Evolutionary conservation across 2,329 filamentous ascomycete genomes (phyloP), one percentile per base, ranked within the genome.

Genomic region (Aspergillus fumigatiaffinis): DNA sequence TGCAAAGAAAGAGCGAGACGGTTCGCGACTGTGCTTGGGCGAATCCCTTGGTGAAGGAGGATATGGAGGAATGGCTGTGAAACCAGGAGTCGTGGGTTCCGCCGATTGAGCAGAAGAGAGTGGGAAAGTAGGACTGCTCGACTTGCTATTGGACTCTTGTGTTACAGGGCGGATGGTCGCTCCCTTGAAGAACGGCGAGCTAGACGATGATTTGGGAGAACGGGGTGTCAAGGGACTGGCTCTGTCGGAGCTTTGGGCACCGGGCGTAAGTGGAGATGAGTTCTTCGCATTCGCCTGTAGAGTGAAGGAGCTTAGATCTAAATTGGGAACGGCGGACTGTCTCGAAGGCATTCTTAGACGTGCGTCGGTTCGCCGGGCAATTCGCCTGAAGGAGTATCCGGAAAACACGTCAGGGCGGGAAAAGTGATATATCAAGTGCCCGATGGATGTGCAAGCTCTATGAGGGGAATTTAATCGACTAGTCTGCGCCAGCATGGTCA

Each of bases 1-100:
- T 12, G 76, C 74, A 57, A 80, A 79, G 55, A 80, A 79, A 3
- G 76, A 78, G 51, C 73, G 75, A 3, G 77, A 80, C 3, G 72
- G 65, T 59, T 80, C 77, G 55, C 77, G 74, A 14, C 65, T 66
- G 59, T 79, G 77, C 57, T 75, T 77, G 14, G 68, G 63, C 6
- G 72, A 62, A 49, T 76, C 69, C 60, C 71, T 74, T 9, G 76
- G 73, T 1, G 77, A 78, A 21, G 76, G 71, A 54, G 77, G 76
- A 51, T 76, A 74, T 61, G 74, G 77, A 38, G 76, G 77, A 56
- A 79, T 77, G 9, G 77, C 75, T 6, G 76, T 79, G 47, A 79
- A 69, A 17, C 70, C 71, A n/a, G 77, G 76, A 25, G 76, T 79
- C 42, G 64, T 63, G 38, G 73, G 69, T 55, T 68, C 67, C 21